Conservation (phyloP, 2,329 filamentous ascomycete species). For the Gaeumannomyces sp. region DNA sequence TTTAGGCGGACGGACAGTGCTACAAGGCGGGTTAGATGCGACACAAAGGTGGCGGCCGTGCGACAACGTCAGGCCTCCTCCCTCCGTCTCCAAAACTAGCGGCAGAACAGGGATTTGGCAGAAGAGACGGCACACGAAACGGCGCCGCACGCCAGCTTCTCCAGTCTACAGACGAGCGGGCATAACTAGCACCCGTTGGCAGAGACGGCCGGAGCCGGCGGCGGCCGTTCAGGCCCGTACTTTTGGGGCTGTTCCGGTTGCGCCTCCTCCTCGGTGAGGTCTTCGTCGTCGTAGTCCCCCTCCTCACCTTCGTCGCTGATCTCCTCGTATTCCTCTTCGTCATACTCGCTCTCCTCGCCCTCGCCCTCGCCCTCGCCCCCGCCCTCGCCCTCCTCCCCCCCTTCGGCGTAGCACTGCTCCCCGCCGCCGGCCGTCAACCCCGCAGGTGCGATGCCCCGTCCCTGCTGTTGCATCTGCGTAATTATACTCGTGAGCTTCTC, state of each 20-base stretch:
- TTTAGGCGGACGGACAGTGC: neutral
- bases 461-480: constrained; percentile 92
- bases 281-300: constrained; percentile 20
- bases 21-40: neutral
- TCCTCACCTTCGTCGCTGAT: constrained; percentile 37
- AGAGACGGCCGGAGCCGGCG: constrained; percentile 21
- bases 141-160: neutral
- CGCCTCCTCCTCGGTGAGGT: constrained; percentile 24
- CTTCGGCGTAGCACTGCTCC: constrained; percentile 49
- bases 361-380: constrained; percentile 57
- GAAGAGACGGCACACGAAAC: neutral
- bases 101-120: neutral
- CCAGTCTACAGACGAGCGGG: constrained; percentile 7
- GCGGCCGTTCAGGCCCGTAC: constrained; percentile 44
- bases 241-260: constrained; percentile 31
- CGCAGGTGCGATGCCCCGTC: constrained; percentile 66
- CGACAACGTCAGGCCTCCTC: neutral
- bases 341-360: constrained; percentile 59
- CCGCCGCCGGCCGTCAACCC: constrained; percentile 47
- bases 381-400: no score
- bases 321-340: constrained; percentile 47
- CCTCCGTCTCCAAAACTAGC: neutral
- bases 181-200: constrained; percentile 16
- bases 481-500: constrained; percentile 91
- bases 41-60: neutral